phyloP scores from a whole-genome alignment of 2,329 filamentous ascomycete species.

The Pseudogymnoascus sp. region DNA sequence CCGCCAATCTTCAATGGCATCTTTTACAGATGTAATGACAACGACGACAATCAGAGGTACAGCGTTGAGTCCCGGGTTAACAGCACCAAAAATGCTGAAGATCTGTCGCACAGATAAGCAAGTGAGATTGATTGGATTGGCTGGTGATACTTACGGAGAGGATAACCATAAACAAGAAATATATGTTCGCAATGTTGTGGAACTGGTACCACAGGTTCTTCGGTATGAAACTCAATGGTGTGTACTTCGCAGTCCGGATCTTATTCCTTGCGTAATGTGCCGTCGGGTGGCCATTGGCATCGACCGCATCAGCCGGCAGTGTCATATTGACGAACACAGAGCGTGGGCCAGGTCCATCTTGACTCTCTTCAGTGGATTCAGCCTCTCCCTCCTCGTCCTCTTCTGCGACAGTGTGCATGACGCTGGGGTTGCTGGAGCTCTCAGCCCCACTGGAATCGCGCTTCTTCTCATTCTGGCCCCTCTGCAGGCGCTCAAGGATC shows the following conservation, averaged over 20 bases:
- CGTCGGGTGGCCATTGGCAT: conserved; percentile 71
- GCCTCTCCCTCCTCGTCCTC: conserved; percentile 17
- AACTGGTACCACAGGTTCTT: conserved; percentile 98
- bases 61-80: conserved; percentile 81
- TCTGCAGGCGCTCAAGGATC: conserved; percentile 69
- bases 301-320: conserved; percentile 65
- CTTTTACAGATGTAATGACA: conserved; percentile 80
- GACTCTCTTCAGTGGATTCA: conserved; percentile 33
- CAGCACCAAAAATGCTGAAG: conserved; percentile 90
- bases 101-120: conserved; percentile 49
- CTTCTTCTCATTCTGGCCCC: conserved; percentile 64
- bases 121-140: conserved; percentile 17
- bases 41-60: conserved; percentile 93
- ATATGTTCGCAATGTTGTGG: conserved; percentile 96
- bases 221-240: conserved; percentile 85
- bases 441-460: conserved; percentile 38
- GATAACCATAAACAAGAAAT: conserved; percentile 95
- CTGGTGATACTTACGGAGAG: conserved; percentile 63
- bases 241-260: conserved; percentile 97
- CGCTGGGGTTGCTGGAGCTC: conserved; percentile 21
- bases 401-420: conserved; percentile 7
- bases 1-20: conserved; percentile 91
- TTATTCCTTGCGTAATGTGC: conserved; percentile 80
- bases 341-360: conserved; percentile 36
- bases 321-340: conserved; percentile 80